A percentile compares a stretch with the other conserved stretches of the same genome.
These are phyloP conservation scores for Ilyonectria robusta DNA, from an alignment of 2,329 filamentous ascomycete genomes.

Conservation along the genomic window DNA sequence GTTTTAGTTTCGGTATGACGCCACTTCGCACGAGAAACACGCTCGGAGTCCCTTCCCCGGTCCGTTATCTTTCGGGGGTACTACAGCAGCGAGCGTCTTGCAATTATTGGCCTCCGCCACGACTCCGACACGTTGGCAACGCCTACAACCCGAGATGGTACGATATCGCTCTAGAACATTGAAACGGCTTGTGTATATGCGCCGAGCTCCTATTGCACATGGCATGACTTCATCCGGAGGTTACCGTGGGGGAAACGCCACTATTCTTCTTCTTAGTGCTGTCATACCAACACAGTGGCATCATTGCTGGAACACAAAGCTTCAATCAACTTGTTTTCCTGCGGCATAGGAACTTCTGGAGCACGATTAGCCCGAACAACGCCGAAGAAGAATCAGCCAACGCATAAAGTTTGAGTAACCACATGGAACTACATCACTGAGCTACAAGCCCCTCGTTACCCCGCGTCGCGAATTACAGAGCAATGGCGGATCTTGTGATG, in stretches of 20 bases:
- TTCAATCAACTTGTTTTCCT: too few species aligned
- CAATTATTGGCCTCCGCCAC: background rate
- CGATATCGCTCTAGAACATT: slow-evolving; percentile 1
- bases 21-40: background rate
- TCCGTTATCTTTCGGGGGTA: background rate
- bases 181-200: slow-evolving; percentile 1
- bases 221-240: background rate
- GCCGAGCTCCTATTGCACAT: background rate
- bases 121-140: background rate
- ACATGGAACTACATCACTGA: background rate
- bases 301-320: background rate
- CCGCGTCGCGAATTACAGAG: background rate
- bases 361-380: background rate
- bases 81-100: background rate
- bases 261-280: background rate
- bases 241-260: background rate
- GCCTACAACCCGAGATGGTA: slow-evolving; percentile 1
- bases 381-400: background rate
- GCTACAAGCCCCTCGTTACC: background rate
- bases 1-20: background rate
- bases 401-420: slow-evolving; percentile 4
- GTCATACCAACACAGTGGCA: background rate
- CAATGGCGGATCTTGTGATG: background rate
- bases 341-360: background rate
- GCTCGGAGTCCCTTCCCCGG: background rate